Percentiles rank a stretch among this genome's conserved stretches.
These are phyloP conservation scores for Suhomyces yuchorum DNA, from an alignment of 1,139 yeast genomes.

Conservation along the genomic window DNA sequence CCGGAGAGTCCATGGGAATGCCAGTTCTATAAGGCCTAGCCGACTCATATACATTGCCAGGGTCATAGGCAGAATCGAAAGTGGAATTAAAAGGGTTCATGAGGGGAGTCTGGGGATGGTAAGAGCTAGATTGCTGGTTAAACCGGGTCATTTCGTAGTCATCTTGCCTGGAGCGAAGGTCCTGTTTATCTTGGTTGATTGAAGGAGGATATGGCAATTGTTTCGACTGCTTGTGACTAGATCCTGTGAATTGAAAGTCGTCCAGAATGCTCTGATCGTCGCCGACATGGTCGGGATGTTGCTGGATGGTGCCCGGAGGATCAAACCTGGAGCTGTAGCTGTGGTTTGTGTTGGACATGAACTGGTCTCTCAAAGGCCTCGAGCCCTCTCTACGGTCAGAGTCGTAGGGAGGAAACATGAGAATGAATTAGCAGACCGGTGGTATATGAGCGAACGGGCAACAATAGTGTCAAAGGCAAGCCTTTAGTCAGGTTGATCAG, in stretches of 20 bases:
- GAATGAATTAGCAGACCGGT: not conserved
- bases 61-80: not conserved
- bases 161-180: conserved; percentile 8
- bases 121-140: not conserved
- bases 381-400: not conserved
- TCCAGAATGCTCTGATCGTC: conserved; percentile 3
- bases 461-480: not conserved
- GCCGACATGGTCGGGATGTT: not conserved
- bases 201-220: conserved; percentile 10
- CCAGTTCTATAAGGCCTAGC: conserved; percentile 1
- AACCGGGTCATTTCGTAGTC: conserved; percentile 10
- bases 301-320: conserved; percentile 1
- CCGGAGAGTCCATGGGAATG: conserved; percentile 8
- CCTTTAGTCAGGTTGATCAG: not conserved
- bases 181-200: conserved; percentile 2
- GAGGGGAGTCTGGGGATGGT: conserved; percentile 9
- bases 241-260: conserved; percentile 6
- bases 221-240: not conserved
- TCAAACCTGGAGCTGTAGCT: conserved; percentile 1
- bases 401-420: conserved; percentile 10
- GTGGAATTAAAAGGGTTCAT: conserved; percentile 13
- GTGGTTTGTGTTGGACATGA: conserved; percentile 4
- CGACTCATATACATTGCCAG: not conserved
- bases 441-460: not conserved
- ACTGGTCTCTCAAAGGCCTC: conserved; percentile 8